Evolutionary conservation across 2,329 filamentous ascomycete genomes (phyloP), one percentile per base, ranked within the genome.

Genomic region (Didymella glomerata): DNA sequence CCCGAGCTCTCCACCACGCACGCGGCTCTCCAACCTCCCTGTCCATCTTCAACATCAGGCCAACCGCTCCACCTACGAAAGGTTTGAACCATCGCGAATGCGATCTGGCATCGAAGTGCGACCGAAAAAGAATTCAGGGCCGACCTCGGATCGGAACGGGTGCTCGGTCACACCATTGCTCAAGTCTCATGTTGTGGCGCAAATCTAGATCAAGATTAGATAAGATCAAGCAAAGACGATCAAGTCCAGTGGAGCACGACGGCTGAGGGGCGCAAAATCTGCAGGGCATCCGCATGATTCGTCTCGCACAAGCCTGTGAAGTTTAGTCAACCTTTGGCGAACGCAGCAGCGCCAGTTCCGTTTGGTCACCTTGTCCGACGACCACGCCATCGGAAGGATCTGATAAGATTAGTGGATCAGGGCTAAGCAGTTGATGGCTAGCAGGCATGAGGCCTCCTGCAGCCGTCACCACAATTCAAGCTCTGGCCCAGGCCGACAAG

Each of bases 191-290:
- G 40, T 49, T 46, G 38, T 59, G 53, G 51, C 60, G 48, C 36
- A 25, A 48, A 62, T 62, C 60, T 62, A 64, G 62, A 64, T 64
- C 54, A 48, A 62, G 62, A 64, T 64, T 45, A 62, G 56, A 64
- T 64, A 64, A 62, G 42, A 60, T 62, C 20, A 25, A 47, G 49
- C 49, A 24, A 18, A 51, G 32, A 27, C 25, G 38, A 54, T 38
- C 24, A 34, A 45, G 32, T 18, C 14, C 4, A 25, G 45, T 53
- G 36, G 54, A 54, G 50, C 16, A 46, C 16, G 20, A 38, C 50
- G 46, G 56, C 40, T 49, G 18, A 53, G 24, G 40, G 24, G 24
- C 30, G 48, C 48, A 57, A 52, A 57, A 36, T 18, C 48, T 53
- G 48, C 55, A 48, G 48, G 36, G 27, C 28, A 13, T 38, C 18